Percentiles rank a stretch among this genome's conserved stretches.
Evolutionary conservation across 1,139 yeast genomes (phyloP).

Genomic region (Pichia sp.): DNA sequence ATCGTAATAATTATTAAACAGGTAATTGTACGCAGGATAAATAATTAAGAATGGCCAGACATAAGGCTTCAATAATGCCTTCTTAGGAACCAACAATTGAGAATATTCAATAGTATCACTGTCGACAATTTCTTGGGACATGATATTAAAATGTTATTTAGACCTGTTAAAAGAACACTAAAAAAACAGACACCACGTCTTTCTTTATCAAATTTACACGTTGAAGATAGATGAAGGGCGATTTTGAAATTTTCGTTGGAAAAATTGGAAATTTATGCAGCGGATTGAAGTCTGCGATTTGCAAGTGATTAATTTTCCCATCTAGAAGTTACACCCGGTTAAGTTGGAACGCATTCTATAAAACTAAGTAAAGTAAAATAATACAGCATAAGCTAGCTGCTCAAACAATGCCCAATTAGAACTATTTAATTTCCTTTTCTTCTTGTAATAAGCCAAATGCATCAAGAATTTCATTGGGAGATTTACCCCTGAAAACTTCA

Average conservation of each 20-base stretch:
- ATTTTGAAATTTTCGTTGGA: neutral
- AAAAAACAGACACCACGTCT: neutral
- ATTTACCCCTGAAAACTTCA: conserved; percentile 87
- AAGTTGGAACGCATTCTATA: too few relatives aligned
- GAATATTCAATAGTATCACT: conserved; percentile 59
- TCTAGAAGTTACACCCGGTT: too few relatives aligned
- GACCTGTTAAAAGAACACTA: neutral
- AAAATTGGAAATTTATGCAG: neutral
- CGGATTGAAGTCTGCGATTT: too few relatives aligned
- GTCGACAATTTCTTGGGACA: conserved; percentile 35
- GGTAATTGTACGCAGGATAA: conserved; percentile 68
- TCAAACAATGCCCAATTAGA: too few relatives aligned
- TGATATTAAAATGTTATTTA: conserved; percentile 1
- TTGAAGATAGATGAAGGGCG: neutral
- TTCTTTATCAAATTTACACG: neutral
- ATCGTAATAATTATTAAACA: conserved; percentile 69
- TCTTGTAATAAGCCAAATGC: conserved; percentile 58
- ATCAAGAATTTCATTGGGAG: conserved; percentile 92
- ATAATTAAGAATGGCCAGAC: conserved; percentile 76
- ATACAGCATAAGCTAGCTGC: too few relatives aligned
- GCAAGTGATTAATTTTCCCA: too few relatives aligned
- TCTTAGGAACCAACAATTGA: conserved; percentile 65
- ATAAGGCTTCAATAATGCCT: conserved; percentile 61
- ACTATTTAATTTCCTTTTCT: neutral
- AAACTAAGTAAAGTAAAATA: too few relatives aligned